Conservation (phyloP, 176 grass and related monocot species). For the Dendrocalamus sinicus region DNA sequence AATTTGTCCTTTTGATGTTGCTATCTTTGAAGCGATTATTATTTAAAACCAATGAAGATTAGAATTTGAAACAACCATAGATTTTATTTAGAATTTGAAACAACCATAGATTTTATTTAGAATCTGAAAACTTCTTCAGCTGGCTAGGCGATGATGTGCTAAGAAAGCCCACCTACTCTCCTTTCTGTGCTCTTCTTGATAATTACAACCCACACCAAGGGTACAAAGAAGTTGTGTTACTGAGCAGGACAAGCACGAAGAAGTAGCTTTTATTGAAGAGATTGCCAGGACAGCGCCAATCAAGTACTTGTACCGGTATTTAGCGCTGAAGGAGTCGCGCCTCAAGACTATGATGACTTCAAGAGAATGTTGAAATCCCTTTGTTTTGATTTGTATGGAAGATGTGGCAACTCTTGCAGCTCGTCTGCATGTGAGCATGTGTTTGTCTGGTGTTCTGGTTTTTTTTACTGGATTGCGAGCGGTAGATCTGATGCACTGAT, state of each 20-base stretch:
- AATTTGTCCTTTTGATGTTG: neutral
- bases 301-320: slow-evolving; percentile 50
- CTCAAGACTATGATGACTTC: slow-evolving; percentile 70
- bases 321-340: slow-evolving; percentile 62
- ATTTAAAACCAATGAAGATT: neutral
- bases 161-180: slow-evolving; percentile 70
- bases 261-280: slow-evolving; percentile 92
- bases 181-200: slow-evolving; percentile 88
- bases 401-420: slow-evolving; percentile 63
- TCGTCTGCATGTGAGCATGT: slow-evolving; percentile 99
- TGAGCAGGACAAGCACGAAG: slow-evolving; percentile 87
- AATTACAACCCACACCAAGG: slow-evolving; percentile 94
- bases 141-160: slow-evolving; percentile 66
- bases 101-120: neutral
- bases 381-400: slow-evolving; percentile 93
- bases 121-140: slow-evolving; percentile 68
- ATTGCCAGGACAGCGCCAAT: slow-evolving; percentile 65
- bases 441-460: too few species aligned
- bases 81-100: neutral
- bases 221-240: slow-evolving; percentile 83
- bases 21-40: neutral
- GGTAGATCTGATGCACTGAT: too few species aligned
- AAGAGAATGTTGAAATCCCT: slow-evolving; percentile 75
- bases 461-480: too few species aligned
- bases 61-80: slow-evolving; percentile 17